Evolutionary conservation across 441 rosid genomes (phyloP).

Genomic region (Pelargonium cotyledonis): DNA sequence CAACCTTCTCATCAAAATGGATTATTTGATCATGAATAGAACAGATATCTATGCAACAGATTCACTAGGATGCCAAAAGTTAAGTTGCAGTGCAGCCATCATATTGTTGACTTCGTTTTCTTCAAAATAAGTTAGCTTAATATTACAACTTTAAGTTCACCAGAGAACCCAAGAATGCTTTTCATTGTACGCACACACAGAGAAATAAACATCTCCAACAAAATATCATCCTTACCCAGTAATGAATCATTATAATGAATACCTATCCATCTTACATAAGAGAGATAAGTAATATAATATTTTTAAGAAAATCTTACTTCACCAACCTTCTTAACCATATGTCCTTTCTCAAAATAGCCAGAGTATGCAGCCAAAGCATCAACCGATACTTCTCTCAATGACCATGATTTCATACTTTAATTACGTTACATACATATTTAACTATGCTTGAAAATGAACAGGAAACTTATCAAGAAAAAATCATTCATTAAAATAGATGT

Average conservation of each 20-base stretch:
- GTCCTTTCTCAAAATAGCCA: too few species aligned
- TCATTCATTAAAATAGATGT: background rate
- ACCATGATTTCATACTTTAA: background rate
- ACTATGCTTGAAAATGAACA: background rate
- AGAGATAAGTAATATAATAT: background rate
- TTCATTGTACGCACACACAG: background rate
- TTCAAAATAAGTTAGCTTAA: slow-evolving; percentile 1
- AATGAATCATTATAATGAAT: too few species aligned
- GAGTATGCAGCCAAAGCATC: too few species aligned
- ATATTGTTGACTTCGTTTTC: slow-evolving; percentile 9
- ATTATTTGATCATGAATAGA: background rate
- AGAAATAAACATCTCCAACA: background rate
- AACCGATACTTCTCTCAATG: background rate
- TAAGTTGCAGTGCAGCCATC: background rate
- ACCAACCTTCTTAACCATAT: background rate
- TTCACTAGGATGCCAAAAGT: background rate
- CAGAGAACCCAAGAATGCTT: background rate
- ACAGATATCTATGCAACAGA: slow-evolving; percentile 4
- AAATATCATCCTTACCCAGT: background rate
- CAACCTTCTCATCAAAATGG: slow-evolving; percentile 2
- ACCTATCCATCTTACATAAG: background rate
- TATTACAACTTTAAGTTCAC: slow-evolving; percentile 1
- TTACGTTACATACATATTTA: background rate
- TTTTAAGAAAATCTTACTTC: background rate
- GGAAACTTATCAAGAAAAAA: background rate